Percentiles rank a stretch among this genome's conserved stretches.
phyloP scores from a whole-genome alignment of 331 rosid genomes.

The Phaseolus coccineus region DNA sequence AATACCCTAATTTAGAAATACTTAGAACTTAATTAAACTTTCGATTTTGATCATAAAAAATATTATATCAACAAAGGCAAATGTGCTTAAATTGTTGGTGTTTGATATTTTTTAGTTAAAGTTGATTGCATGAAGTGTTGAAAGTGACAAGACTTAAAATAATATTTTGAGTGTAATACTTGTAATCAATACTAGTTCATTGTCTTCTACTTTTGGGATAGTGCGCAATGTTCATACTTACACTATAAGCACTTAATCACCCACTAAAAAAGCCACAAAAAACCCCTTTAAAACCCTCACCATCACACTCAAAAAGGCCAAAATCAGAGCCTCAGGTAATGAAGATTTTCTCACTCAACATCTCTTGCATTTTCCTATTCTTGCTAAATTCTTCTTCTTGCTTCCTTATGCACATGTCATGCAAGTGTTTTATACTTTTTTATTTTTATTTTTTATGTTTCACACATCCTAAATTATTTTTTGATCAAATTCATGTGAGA shows the following conservation, averaged over 20 bases:
- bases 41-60: too few species aligned
- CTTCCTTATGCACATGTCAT: neutral
- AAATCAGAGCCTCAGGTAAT: conserved; percentile 22
- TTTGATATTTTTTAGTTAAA: too few species aligned
- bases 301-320: neutral
- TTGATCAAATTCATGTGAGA: too few species aligned
- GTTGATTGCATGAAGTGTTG: too few species aligned
- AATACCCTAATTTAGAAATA: too few species aligned
- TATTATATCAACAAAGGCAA: too few species aligned
- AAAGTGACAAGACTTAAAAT: neutral
- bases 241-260: neutral
- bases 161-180: neutral
- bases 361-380: conserved; percentile 4
- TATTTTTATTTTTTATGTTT: too few species aligned
- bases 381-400: neutral
- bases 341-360: neutral
- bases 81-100: too few species aligned
- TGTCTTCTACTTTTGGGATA: neutral
- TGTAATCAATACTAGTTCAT: neutral
- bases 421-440: neutral
- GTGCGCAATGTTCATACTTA: conserved; percentile 5
- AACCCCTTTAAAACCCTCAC: neutral
- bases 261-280: neutral
- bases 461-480: too few species aligned
- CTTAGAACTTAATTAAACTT: too few species aligned